Evolutionary conservation across 208 protist species (phyloP), one percentile per base, ranked within the genome.

Genomic region (Acanthamoeba healyi): DNA sequence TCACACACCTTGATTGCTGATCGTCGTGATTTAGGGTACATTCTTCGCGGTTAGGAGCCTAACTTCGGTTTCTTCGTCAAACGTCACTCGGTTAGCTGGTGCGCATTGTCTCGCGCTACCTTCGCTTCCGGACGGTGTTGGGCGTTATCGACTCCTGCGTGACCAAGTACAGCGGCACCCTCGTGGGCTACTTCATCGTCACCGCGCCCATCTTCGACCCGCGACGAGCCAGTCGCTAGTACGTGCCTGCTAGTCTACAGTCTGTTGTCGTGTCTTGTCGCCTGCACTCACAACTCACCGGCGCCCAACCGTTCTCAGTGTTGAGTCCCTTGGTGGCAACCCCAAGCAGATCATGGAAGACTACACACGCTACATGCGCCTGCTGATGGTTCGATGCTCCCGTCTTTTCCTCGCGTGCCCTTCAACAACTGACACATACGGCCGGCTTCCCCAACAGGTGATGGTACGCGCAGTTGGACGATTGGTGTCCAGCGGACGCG

Each of bases 291-390:
- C 67, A n/a, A 10, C 2, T 19, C 46, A 51, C 44, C n/a, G n/a
- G n/a, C n/a, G n/a, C n/a, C n/a, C n/a, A n/a, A n/a, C n/a, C n/a
- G 10, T 74, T 42, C 4, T 49, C 34, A 81, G 72, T 17, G 38
- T 81, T 19, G 38, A 42, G 34, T 42, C 34, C 24, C 72, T 81
- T 12, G 72, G 72, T 3, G 72, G 72, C 38, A 49, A 81, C 24
- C 72, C 72, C 34, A 81, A 81, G 42, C 72, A 51, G 38, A 81
- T 81, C 72, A 81, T 81, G 72, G 72, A 81, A 36, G 72, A 81
- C 72, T 81, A 81, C 72, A 81, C 72, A 14, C 72, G 72, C 34
- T 81, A 81, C 72, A 81, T 81, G 72, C 34, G 72, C 7, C 42
- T 81, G 3, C 26, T 81, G 34, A 81, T 81, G 42, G 58, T 67